A percentile compares a stretch with the other conserved stretches of the same genome.
These are phyloP conservation scores for Ophiostoma sp. DNA, from an alignment of 2,329 filamentous ascomycete genomes.

Conservation along the genomic window DNA sequence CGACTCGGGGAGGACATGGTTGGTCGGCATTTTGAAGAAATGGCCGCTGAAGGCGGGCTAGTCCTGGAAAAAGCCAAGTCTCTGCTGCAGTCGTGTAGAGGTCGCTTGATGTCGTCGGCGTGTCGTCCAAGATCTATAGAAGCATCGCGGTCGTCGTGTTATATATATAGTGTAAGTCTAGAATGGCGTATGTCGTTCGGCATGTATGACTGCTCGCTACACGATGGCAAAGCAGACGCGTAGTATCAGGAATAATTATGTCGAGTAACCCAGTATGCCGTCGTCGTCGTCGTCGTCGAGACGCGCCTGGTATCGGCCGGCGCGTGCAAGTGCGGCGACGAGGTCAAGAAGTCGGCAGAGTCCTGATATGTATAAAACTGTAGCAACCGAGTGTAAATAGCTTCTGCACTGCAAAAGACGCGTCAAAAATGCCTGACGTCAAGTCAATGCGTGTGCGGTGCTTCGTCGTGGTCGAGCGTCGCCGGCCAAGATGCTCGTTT, in stretches of 20 bases:
- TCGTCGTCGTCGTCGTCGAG: not conserved
- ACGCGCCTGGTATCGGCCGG: slow-evolving; percentile 5
- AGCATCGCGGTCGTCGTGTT: not conserved
- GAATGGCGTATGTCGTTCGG: not conserved
- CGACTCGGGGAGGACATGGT: slow-evolving; percentile 49
- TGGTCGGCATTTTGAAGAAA: slow-evolving; percentile 49
- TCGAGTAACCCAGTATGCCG: not conserved
- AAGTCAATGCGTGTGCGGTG: not conserved
- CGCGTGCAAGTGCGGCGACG: not conserved
- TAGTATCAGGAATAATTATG: not conserved
- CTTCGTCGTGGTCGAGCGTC: slow-evolving; percentile 1
- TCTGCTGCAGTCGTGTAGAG: not conserved
- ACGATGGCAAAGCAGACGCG: not conserved
- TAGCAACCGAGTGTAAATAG: not conserved
- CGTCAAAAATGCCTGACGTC: not conserved
- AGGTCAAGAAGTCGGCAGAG: not conserved
- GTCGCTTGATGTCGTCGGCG: not conserved
- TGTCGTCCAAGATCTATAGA: not conserved
- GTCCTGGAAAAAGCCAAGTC: not conserved
- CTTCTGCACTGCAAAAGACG: not conserved
- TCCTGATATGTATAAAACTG: not conserved
- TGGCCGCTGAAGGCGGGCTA: not conserved
- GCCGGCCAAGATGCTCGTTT: not conserved
- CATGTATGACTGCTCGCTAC: not conserved
- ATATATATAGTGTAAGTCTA: not conserved